Conservation (phyloP, 192 early-diverging fungal species). For the Mortierella antarctica region DNA sequence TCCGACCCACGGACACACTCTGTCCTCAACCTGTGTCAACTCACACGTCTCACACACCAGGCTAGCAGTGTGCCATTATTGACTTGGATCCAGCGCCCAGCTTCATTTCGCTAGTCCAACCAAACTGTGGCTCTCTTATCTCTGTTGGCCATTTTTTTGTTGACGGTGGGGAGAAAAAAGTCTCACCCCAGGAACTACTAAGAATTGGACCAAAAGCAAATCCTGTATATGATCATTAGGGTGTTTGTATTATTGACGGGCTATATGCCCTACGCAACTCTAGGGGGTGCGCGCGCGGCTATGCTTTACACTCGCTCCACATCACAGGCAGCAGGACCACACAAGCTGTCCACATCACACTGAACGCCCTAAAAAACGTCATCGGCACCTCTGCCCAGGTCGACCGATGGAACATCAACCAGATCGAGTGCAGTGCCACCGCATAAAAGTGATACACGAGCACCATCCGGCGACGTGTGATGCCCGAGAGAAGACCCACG, state of each 20-base stretch:
- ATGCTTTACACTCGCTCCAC: constrained; percentile 62
- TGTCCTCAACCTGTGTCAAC: too few relatives aligned
- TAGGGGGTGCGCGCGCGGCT: not conserved
- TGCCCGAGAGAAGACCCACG: constrained; percentile 86
- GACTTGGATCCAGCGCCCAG: not conserved
- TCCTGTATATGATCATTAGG: not conserved
- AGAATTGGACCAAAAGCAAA: not conserved
- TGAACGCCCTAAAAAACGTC: constrained; percentile 61
- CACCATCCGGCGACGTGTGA: constrained; percentile 78
- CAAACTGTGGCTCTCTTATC: too few relatives aligned
- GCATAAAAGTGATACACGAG: constrained; percentile 93
- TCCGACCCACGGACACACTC: too few relatives aligned
- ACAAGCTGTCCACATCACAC: constrained; percentile 57
- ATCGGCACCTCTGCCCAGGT: constrained; percentile 57
- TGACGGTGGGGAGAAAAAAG: too few relatives aligned
- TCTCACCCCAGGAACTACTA: too few relatives aligned
- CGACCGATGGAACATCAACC: constrained; percentile 62
- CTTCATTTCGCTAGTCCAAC: too few relatives aligned
- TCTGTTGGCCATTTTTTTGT: too few relatives aligned
- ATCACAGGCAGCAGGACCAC: constrained; percentile 59
- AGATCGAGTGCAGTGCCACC: constrained; percentile 81
- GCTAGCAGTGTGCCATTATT: too few relatives aligned
- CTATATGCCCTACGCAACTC: not conserved
- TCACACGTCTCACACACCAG: too few relatives aligned
- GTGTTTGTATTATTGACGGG: not conserved